Evolutionary conservation across 257 asterid genomes (phyloP).

Genomic region (Euphrasia confusa): DNA sequence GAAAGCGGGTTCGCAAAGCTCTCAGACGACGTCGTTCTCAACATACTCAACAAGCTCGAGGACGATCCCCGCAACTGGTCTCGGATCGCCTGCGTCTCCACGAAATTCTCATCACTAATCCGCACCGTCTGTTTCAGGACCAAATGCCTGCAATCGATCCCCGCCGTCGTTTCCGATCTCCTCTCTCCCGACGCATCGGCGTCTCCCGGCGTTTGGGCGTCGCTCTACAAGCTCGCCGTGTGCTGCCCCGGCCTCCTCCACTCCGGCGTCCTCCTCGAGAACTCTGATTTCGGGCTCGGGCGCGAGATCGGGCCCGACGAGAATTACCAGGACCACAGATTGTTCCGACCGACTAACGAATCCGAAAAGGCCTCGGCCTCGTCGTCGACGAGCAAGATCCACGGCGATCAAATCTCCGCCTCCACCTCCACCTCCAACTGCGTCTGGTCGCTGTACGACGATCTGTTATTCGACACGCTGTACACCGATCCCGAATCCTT

Average conservation of each 20-base stretch:
- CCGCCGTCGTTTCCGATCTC: constrained; percentile 79
- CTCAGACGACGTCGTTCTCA: constrained; percentile 76
- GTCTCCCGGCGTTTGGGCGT: constrained; percentile 55
- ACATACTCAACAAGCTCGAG: constrained; percentile 67
- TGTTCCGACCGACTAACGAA: constrained; percentile 19
- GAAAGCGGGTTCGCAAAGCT: constrained; percentile 58
- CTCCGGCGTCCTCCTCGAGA: constrained; percentile 81
- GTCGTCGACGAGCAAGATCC: constrained; percentile 34
- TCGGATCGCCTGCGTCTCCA: constrained; percentile 74
- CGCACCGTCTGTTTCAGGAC: constrained; percentile 56
- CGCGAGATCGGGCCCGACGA: constrained; percentile 89
- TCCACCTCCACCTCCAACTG: constrained; percentile 37
- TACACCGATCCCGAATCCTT: constrained; percentile 49
- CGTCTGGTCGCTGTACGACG: constrained; percentile 87
- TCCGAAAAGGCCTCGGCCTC: constrained; percentile 30
- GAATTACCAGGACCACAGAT: constrained; percentile 18
- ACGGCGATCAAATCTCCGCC: constrained; percentile 21
- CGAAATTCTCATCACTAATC: constrained; percentile 62
- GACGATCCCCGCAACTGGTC: constrained; percentile 91
- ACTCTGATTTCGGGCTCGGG: constrained; percentile 87
- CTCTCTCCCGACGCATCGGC: constrained; percentile 25
- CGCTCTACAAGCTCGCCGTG: constrained; percentile 80
- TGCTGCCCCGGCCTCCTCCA: constrained; percentile 87
- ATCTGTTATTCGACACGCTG: constrained; percentile 63
- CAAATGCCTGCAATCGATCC: constrained; percentile 62